These are phyloP conservation scores for Neonectria neomacrospora DNA, from an alignment of 2,329 filamentous ascomycete species.

Conservation along the genomic window DNA sequence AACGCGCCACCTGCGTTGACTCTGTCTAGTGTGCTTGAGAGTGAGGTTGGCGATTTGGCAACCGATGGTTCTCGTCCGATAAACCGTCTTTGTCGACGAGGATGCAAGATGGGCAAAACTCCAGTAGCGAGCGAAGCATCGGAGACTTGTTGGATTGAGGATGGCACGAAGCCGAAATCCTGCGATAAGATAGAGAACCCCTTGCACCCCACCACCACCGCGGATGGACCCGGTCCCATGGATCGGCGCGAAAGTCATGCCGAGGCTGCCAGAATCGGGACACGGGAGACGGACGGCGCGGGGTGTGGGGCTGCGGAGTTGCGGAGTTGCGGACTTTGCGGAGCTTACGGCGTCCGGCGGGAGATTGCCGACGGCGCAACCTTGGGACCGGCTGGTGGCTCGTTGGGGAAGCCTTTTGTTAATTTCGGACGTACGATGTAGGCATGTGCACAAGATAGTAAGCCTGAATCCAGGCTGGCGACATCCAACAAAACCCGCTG, in stretches of 20 bases:
- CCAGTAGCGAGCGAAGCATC: too few species aligned
- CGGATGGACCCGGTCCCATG: not conserved
- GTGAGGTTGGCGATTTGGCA: not conserved
- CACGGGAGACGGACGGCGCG: conserved; percentile 11
- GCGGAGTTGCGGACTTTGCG: conserved; percentile 47
- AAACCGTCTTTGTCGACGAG: not conserved
- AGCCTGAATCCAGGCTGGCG: not conserved
- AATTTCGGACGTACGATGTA: not conserved
- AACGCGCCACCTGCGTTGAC: not conserved
- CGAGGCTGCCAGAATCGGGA: not conserved
- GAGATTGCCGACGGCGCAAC: conserved; percentile 27
- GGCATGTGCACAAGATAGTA: not conserved
- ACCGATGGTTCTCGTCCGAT: not conserved
- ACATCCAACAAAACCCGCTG: conserved; percentile 10
- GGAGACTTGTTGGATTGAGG: too few species aligned
- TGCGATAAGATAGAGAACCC: not conserved
- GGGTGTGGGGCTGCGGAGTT: conserved; percentile 38
- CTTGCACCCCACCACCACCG: not conserved
- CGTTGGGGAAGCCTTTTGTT: not conserved
- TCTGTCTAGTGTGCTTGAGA: not conserved
- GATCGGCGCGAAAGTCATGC: conserved; percentile 13
- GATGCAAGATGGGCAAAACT: not conserved
- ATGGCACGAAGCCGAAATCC: not conserved
- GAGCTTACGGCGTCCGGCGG: conserved; percentile 10
- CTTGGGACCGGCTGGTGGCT: conserved; percentile 30